Percentiles rank a stretch among this genome's conserved stretches.
Conservation (phyloP, 176 grass and related monocot genomes). For the Juncus inflexus region DNA sequence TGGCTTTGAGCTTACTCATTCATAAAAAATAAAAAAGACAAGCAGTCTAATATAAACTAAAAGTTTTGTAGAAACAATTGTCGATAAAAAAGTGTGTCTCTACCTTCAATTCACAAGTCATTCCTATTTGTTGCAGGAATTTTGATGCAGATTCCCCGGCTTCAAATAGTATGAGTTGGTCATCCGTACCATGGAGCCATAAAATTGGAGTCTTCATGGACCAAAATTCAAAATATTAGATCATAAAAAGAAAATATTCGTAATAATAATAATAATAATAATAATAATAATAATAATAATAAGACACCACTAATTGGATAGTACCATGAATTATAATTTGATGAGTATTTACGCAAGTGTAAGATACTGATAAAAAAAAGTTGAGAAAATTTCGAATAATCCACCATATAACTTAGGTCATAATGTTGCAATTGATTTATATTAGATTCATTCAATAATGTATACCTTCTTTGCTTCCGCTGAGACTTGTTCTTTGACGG, state of each 20-base stretch:
- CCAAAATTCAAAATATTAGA: slow-evolving; percentile 21
- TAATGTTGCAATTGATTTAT: too few species aligned
- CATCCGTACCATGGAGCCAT: slow-evolving; percentile 33
- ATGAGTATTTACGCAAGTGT: background rate
- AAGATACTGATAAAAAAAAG: background rate
- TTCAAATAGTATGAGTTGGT: slow-evolving; percentile 23
- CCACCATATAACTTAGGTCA: too few species aligned
- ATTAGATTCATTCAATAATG: background rate
- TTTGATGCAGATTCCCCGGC: slow-evolving; percentile 25
- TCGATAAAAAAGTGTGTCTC: background rate
- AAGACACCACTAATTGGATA: background rate
- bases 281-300: background rate
- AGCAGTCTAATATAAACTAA: background rate
- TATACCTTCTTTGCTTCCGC: slow-evolving; percentile 70
- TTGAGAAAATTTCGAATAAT: too few species aligned
- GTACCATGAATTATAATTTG: background rate
- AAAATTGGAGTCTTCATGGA: slow-evolving; percentile 25
- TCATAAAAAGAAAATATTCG: background rate
- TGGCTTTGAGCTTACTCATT: too few species aligned
- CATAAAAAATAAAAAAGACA: too few species aligned
- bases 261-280: background rate
- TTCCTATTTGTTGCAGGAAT: slow-evolving; percentile 33
- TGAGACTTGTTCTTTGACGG: slow-evolving; percentile 56
- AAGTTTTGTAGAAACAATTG: slow-evolving; percentile 14
- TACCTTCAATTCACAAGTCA: slow-evolving; percentile 34